These are phyloP conservation scores for Colletotrichum zoysiae DNA, from an alignment of 2,329 filamentous ascomycete species.

Conservation along the genomic window DNA sequence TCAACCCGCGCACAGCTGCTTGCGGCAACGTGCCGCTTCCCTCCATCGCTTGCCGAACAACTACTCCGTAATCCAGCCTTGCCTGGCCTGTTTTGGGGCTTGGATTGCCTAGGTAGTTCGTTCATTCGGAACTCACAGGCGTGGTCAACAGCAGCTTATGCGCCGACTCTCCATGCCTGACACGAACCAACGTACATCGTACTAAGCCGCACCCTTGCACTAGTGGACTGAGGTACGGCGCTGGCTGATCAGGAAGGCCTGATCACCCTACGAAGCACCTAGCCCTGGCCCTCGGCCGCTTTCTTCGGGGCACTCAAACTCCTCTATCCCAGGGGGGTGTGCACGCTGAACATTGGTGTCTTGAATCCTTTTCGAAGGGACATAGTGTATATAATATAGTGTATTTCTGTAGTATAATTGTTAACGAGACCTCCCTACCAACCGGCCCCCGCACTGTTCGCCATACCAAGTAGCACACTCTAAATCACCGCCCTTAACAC, in stretches of 20 bases:
- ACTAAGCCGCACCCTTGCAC: conserved; percentile 10
- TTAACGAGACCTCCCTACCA: no score
- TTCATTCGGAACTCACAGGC: not conserved
- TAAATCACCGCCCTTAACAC: no score
- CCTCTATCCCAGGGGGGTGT: not conserved
- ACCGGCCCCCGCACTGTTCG: no score
- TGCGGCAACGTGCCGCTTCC: conserved; percentile 20
- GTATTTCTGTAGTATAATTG: no score
- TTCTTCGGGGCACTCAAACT: conserved; percentile 1
- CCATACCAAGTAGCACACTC: no score
- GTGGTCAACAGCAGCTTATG: not conserved
- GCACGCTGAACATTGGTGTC: not conserved
- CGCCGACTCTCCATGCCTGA: conserved; percentile 1
- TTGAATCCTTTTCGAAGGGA: no score
- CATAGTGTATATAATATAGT: no score
- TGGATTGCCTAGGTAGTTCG: not conserved
- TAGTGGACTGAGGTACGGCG: not conserved
- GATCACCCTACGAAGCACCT: conserved; percentile 1
- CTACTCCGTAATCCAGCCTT: no score
- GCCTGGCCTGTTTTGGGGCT: not conserved
- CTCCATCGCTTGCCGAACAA: not conserved
- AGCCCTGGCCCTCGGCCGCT: not conserved
- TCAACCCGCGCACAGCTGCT: not conserved
- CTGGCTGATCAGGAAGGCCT: conserved; percentile 8
- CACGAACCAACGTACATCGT: not conserved